phyloP scores from a whole-genome alignment of 75 land plant species.

The Pinus taeda region DNA sequence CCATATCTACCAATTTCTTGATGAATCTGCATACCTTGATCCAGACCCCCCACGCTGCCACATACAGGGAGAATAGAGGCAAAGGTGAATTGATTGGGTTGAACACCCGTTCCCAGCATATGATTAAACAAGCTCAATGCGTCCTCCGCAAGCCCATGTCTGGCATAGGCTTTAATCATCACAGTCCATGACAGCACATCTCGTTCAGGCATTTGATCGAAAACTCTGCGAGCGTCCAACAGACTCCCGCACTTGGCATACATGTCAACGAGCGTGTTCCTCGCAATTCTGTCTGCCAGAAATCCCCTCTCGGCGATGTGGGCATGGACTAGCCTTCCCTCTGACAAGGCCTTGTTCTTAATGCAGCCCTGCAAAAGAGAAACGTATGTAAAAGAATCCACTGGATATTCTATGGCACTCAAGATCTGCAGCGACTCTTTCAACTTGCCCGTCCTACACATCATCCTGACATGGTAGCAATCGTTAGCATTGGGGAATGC shows the following conservation, averaged over 20 bases:
- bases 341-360: not conserved
- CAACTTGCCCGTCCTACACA: not conserved
- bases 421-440: not conserved
- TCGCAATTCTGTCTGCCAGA: slow-evolving; percentile 9
- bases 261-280: slow-evolving; percentile 55
- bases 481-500: too few relatives aligned
- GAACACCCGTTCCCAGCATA: slow-evolving; percentile 47
- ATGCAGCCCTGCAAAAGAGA: not conserved
- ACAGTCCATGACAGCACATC: slow-evolving; percentile 69
- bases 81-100: slow-evolving; percentile 57
- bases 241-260: slow-evolving; percentile 41
- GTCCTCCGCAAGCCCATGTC: slow-evolving; percentile 38
- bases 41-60: slow-evolving; percentile 31
- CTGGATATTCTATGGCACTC: not conserved
- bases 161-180: slow-evolving; percentile 45
- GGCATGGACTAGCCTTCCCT: not conserved
- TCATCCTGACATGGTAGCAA: too few relatives aligned
- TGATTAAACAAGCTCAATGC: slow-evolving; percentile 45
- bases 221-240: slow-evolving; percentile 25
- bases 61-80: slow-evolving; percentile 60
- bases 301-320: not conserved
- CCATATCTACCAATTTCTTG: slow-evolving; percentile 32
- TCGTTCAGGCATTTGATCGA: slow-evolving; percentile 40
- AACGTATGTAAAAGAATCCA: not conserved
- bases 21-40: slow-evolving; percentile 51